Evolutionary conservation across 2,329 filamentous ascomycete genomes (phyloP).

Genomic region (Diaporthe nobilis): DNA sequence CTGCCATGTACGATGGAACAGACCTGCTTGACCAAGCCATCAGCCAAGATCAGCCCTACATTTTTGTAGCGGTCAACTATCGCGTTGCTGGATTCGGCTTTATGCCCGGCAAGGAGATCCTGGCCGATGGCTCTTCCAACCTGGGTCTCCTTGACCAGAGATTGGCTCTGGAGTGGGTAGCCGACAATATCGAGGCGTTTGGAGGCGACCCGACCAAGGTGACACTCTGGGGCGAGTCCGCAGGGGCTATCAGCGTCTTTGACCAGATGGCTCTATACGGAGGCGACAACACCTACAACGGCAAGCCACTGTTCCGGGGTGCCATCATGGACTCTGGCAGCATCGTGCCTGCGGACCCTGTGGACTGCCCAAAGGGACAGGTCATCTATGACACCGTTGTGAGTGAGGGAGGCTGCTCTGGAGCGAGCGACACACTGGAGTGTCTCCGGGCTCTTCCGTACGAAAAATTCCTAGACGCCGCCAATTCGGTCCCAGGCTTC

Average conservation of each 20-base stretch:
- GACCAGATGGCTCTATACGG: constrained; percentile 83
- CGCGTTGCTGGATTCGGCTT: constrained; percentile 83
- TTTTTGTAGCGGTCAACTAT: constrained; percentile 86
- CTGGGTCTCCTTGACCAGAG: constrained; percentile 81
- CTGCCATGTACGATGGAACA: constrained; percentile 66
- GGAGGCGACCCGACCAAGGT: constrained; percentile 85
- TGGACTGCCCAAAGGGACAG: constrained; percentile 78
- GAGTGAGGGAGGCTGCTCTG: constrained; percentile 71
- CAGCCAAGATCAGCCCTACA: constrained; percentile 71
- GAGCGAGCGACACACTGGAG: constrained; percentile 68
- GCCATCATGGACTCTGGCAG: constrained; percentile 85
- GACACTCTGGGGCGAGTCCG: constrained; percentile 83
- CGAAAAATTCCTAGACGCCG: constrained; percentile 73
- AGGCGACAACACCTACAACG: constrained; percentile 82
- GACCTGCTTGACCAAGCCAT: constrained; percentile 62
- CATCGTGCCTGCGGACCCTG: constrained; percentile 71
- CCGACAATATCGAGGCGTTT: constrained; percentile 82
- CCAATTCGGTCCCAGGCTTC: constrained; percentile 78
- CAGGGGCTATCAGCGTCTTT: constrained; percentile 79
- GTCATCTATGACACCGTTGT: constrained; percentile 75
- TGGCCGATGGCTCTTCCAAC: constrained; percentile 77
- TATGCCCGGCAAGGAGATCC: constrained; percentile 76
- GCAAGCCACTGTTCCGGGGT: constrained; percentile 79
- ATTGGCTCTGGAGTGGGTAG: constrained; percentile 80
- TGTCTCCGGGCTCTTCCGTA: constrained; percentile 76